Evolutionary conservation across 768 basidiomycete genomes (phyloP).

Genomic region (Amyloporia xantha): DNA sequence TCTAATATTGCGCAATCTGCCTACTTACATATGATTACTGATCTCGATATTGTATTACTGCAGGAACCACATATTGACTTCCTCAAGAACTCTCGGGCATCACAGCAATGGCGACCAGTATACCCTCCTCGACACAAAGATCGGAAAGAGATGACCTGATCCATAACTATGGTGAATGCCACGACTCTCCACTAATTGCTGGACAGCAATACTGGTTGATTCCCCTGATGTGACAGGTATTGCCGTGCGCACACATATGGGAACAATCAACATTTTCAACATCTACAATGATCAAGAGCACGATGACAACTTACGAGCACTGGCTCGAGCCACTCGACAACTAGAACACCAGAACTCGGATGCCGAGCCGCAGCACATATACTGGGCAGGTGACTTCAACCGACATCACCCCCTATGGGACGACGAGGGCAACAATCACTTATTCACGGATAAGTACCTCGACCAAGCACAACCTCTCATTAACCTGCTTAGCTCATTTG

Average conservation of each 20-base stretch:
- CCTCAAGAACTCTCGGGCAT: constrained; percentile 12
- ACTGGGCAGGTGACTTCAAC: constrained; percentile 35
- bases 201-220: constrained; percentile 3
- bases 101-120: constrained; percentile 11
- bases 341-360: background rate
- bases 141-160: background rate
- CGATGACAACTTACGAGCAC: constrained; percentile 11
- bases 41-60: constrained; percentile 25
- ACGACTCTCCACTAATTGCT: constrained; percentile 6
- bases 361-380: constrained; percentile 1
- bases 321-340: background rate
- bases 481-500: constrained; percentile 15
- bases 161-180: constrained; percentile 11
- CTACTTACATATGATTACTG: background rate
- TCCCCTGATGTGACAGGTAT: constrained; percentile 26
- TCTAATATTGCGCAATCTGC: too few species aligned
- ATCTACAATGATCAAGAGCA: constrained; percentile 31
- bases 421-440: constrained; percentile 22
- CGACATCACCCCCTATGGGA: constrained; percentile 36
- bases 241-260: constrained; percentile 12
- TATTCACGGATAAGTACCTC: constrained; percentile 28
- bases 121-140: constrained; percentile 22
- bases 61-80: constrained; percentile 34
- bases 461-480: constrained; percentile 22
- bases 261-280: constrained; percentile 28